These are phyloP conservation scores for Aspergillus sp. DNA, from an alignment of 2,329 filamentous ascomycete species.

Conservation along the genomic window DNA sequence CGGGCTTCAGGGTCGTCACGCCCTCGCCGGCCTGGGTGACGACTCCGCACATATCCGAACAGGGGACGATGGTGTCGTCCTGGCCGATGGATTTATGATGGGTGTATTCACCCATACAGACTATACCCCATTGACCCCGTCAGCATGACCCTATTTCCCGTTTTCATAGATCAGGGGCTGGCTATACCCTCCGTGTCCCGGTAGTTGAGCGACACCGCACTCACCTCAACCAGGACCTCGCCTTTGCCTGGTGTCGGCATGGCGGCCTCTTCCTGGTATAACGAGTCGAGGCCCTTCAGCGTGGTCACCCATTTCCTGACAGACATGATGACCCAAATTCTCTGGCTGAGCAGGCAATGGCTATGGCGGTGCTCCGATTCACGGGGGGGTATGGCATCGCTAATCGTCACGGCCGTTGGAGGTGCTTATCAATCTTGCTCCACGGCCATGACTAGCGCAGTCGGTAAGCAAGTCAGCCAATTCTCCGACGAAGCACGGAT, in stretches of 20 bases:
- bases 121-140: conserved; percentile 28
- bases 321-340: conserved; percentile 6
- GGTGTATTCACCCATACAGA: conserved; percentile 58
- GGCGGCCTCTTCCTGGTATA: conserved; percentile 38
- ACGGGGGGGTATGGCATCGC: too few species aligned
- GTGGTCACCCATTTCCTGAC: conserved; percentile 46
- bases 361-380: too few species aligned
- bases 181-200: conserved; percentile 38
- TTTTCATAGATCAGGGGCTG: too few species aligned
- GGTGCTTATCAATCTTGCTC: too few species aligned
- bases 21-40: conserved; percentile 45
- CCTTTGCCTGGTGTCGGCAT: conserved; percentile 43
- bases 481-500: too few species aligned
- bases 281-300: conserved; percentile 50
- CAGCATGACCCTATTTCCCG: too few species aligned
- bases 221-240: conserved; percentile 48
- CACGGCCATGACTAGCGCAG: too few species aligned
- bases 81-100: conserved; percentile 51
- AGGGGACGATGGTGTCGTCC: conserved; percentile 48
- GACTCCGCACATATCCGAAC: conserved; percentile 62
- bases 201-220: conserved; percentile 48
- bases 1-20: conserved; percentile 44
- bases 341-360: background rate
- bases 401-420: background rate
- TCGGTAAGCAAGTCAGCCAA: too few species aligned